Conservation (phyloP, 306 rosid genomes). For the Urtica urens region DNA sequence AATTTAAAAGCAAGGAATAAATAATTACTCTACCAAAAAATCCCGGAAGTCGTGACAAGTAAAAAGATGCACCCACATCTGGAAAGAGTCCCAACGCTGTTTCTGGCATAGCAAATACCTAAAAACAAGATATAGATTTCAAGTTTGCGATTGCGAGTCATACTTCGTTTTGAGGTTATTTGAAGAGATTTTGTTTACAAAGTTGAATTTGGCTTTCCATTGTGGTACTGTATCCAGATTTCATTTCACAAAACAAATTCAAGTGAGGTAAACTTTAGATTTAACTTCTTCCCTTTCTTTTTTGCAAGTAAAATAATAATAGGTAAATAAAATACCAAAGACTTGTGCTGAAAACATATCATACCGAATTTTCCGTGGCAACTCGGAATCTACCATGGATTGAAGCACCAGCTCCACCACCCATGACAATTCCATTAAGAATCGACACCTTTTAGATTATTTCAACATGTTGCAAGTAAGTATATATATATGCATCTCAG, state of each 20-base stretch:
- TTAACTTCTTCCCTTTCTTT: background rate
- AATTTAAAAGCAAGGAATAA: slow-evolving; percentile 1
- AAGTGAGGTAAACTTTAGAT: too few relatives aligned
- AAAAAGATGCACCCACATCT: slow-evolving; percentile 84
- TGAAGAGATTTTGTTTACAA: too few relatives aligned
- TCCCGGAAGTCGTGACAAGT: slow-evolving; percentile 83
- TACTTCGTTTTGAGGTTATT: too few relatives aligned
- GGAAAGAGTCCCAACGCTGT: slow-evolving; percentile 93
- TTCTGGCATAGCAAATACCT: slow-evolving; percentile 99
- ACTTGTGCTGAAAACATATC: background rate
- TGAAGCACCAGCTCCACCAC: slow-evolving; percentile 95
- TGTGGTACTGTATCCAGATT: background rate
- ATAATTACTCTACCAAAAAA: slow-evolving; percentile 55
- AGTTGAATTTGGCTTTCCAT: too few relatives aligned
- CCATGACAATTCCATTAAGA: slow-evolving; percentile 89
- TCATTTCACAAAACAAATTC: background rate
- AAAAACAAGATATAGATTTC: too few relatives aligned
- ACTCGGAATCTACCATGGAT: slow-evolving; percentile 82
- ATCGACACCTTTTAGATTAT: slow-evolving; percentile 66
- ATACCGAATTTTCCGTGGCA: slow-evolving; percentile 81
- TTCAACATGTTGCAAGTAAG: slow-evolving; percentile 11
- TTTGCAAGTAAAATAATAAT: background rate
- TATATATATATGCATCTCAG: background rate
- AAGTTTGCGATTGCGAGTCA: too few relatives aligned
- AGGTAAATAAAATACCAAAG: background rate